Percentiles rank a stretch among this genome's conserved stretches.
These are phyloP conservation scores for Polychytrium aggregatum DNA, from an alignment of 192 early-diverging fungal genomes.

Conservation along the genomic window DNA sequence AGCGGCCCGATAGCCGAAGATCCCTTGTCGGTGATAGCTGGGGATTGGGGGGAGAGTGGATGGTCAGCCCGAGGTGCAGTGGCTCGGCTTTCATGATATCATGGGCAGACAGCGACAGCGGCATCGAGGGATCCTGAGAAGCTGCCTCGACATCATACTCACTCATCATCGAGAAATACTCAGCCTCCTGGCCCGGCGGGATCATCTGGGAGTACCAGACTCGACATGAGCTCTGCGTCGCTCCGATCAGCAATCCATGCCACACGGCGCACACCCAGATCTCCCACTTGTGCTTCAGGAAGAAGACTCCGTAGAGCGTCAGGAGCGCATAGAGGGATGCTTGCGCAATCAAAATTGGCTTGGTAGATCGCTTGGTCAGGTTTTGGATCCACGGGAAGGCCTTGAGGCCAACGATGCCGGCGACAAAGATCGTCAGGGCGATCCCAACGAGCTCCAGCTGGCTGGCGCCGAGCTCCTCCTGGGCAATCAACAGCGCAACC, in stretches of 20 bases:
- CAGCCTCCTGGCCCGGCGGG: constrained; percentile 52
- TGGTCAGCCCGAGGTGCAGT: too few relatives aligned
- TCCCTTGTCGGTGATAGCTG: constrained; percentile 44
- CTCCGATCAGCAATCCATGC: constrained; percentile 52
- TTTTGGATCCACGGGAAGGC: constrained; percentile 9
- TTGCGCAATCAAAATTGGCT: constrained; percentile 7
- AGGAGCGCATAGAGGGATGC: constrained; percentile 7
- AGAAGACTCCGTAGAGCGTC: constrained; percentile 1
- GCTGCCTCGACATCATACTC: too few relatives aligned
- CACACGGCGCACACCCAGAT: constrained; percentile 45
- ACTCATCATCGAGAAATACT: constrained; percentile 56
- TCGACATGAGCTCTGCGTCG: constrained; percentile 31
- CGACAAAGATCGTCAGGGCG: constrained; percentile 6
- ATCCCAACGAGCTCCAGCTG: constrained; percentile 11
- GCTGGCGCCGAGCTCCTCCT: constrained; percentile 31
- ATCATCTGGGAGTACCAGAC: constrained; percentile 52
- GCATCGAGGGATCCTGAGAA: too few relatives aligned
- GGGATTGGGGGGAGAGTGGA: too few relatives aligned
- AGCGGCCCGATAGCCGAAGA: constrained; percentile 58
- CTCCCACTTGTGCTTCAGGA: constrained; percentile 16
- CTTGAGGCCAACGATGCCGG: constrained; percentile 8
- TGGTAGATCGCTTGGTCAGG: constrained; percentile 1
- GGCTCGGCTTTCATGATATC: too few relatives aligned
- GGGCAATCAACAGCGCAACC: constrained; percentile 40
- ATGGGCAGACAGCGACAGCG: too few relatives aligned